Conservation (phyloP, 768 basidiomycete species). For the Trametes villosa region DNA sequence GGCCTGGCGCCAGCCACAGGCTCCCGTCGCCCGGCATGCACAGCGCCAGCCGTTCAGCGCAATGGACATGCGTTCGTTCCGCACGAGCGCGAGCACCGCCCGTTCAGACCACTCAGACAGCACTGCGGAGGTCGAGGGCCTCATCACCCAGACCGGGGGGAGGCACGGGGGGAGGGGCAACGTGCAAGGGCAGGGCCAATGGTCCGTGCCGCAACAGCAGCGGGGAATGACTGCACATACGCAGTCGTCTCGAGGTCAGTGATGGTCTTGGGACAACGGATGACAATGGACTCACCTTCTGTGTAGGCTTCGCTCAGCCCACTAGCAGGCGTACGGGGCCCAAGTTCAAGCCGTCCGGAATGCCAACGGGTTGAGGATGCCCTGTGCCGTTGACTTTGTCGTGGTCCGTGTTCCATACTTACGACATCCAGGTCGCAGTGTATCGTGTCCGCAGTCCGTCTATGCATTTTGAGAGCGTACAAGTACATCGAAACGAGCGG, state of each 20-base stretch:
- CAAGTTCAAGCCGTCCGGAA: slow-evolving; percentile 22
- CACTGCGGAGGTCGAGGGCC: slow-evolving; percentile 72
- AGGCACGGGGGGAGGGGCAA: slow-evolving; percentile 23
- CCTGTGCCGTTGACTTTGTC: too few relatives aligned
- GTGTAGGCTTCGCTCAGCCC: slow-evolving; percentile 2
- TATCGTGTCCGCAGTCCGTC: neutral
- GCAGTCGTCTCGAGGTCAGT: slow-evolving; percentile 1
- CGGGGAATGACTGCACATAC: neutral
- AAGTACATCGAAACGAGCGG: slow-evolving; percentile 19
- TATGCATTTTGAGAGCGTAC: slow-evolving; percentile 11
- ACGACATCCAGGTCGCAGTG: too few relatives aligned
- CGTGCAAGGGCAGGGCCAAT: neutral
- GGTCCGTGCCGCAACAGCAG: slow-evolving; percentile 19
- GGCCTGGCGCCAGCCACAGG: slow-evolving; percentile 36
- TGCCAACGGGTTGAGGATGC: neutral
- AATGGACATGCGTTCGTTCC: slow-evolving; percentile 31
- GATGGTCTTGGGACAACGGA: neutral
- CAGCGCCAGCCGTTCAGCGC: slow-evolving; percentile 48
- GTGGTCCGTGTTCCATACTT: too few relatives aligned
- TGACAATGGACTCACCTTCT: neutral
- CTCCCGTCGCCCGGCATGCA: slow-evolving; percentile 37
- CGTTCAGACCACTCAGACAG: slow-evolving; percentile 51
- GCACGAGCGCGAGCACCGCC: slow-evolving; percentile 29
- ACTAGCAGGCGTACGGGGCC: slow-evolving; percentile 13
- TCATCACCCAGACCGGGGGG: slow-evolving; percentile 44